phyloP scores from a whole-genome alignment of 441 rosid genomes.

The Brassica balearica region DNA sequence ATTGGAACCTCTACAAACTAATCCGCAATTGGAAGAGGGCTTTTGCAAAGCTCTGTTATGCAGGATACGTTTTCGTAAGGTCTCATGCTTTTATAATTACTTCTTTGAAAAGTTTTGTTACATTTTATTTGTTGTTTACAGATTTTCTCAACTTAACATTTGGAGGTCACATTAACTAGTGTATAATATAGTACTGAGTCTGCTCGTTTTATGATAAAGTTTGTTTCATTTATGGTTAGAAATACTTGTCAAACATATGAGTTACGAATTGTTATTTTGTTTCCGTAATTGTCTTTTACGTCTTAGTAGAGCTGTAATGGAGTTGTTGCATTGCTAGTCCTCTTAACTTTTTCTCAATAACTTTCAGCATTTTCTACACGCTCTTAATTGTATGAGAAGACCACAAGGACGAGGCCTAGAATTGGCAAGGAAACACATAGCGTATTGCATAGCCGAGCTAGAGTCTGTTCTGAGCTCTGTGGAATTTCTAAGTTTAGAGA shows the following conservation, averaged over 20 bases:
- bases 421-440: conserved; percentile 91
- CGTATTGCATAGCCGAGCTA: conserved; percentile 80
- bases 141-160: conserved; percentile 32
- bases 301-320: conserved; percentile 17
- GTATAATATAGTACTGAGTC: background rate
- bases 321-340: conserved; percentile 24
- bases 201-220: background rate
- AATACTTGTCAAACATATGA: background rate
- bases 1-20: conserved; percentile 80
- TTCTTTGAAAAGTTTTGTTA: conserved; percentile 31
- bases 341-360: conserved; percentile 31
- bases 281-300: background rate
- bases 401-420: conserved; percentile 97
- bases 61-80: conserved; percentile 99
- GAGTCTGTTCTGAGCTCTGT: conserved; percentile 61
- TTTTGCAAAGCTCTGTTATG: conserved; percentile 91
- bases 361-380: conserved; percentile 92
- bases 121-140: conserved; percentile 21
- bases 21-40: conserved; percentile 81
- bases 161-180: conserved; percentile 33
- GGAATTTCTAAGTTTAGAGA: conserved; percentile 54
- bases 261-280: background rate
- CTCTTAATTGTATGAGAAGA: conserved; percentile 81
- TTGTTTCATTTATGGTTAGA: background rate
- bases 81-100: conserved; percentile 65